Conservation (phyloP, 176 grass and related monocot species). For the Juncus effusus region DNA sequence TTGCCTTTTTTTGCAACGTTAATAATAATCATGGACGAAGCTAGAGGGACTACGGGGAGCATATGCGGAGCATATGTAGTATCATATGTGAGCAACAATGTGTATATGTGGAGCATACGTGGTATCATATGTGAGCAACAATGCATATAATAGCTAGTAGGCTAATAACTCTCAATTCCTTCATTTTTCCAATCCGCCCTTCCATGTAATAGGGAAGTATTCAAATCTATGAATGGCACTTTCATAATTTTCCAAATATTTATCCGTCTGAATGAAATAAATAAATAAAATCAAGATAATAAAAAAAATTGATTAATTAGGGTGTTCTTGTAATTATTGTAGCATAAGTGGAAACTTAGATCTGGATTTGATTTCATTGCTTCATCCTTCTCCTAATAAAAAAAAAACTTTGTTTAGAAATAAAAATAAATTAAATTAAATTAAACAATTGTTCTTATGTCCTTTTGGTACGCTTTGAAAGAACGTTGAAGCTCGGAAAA, state of each 20-base stretch:
- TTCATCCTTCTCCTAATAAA: conserved; percentile 81
- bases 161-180: conserved; percentile 69
- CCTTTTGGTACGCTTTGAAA: conserved; percentile 98
- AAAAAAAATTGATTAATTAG: not conserved
- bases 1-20: too few species aligned
- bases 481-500: conserved; percentile 66
- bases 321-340: conserved; percentile 46
- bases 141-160: too few species aligned
- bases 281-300: conserved; percentile 15
- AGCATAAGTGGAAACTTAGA: conserved; percentile 80
- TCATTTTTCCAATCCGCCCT: conserved; percentile 49
- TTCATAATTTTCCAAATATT: conserved; percentile 96
- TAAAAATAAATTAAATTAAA: conserved; percentile 1
- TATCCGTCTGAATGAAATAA: conserved; percentile 57
- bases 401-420: not conserved
- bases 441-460: conserved; percentile 46
- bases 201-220: conserved; percentile 33
- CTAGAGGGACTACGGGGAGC: too few species aligned
- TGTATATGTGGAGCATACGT: too few species aligned
- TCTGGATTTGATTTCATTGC: conserved; percentile 72
- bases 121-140: not conserved
- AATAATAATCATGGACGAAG: too few species aligned
- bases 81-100: too few species aligned
- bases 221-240: conserved; percentile 88
- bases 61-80: too few species aligned